Conservation (phyloP, 164 flowering plant genomes). For the Tetracentron sinense region DNA sequence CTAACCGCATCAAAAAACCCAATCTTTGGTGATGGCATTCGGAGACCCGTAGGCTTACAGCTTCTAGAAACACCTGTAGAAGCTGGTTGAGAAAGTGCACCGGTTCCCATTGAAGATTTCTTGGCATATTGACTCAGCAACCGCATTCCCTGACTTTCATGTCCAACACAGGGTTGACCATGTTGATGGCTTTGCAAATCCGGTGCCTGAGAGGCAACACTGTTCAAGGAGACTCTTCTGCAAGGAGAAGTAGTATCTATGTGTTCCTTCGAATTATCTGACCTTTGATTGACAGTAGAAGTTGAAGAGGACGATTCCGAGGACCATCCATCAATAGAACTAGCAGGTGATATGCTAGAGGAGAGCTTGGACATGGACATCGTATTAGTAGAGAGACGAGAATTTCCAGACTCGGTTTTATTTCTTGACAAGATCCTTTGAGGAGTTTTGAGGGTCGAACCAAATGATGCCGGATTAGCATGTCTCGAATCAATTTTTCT, state of each 20-base stretch:
- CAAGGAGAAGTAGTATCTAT: constrained; percentile 21
- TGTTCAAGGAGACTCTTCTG: no score
- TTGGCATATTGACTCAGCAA: constrained; percentile 17
- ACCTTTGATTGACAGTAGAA: constrained; percentile 40
- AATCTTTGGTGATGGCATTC: constrained; percentile 88
- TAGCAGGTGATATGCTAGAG: constrained; percentile 59
- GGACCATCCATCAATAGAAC: constrained; percentile 83
- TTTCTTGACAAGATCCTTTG: constrained; percentile 25
- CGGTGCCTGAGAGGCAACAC: constrained; percentile 18
- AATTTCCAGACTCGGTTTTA: constrained; percentile 27
- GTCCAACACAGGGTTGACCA: constrained; percentile 10
- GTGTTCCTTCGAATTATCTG: constrained; percentile 33
- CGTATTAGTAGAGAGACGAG: constrained; percentile 37
- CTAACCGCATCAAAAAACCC: constrained; percentile 96
- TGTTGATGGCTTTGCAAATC: constrained; percentile 16
- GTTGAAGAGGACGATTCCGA: constrained; percentile 66
- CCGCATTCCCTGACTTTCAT: constrained; percentile 14
- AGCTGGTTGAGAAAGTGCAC: constrained; percentile 26
- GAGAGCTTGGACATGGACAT: constrained; percentile 36
- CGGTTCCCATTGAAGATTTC: constrained; percentile 21
- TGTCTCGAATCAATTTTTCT: constrained; percentile 31
- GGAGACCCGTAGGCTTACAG: constrained; percentile 70
- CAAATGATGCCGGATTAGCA: constrained; percentile 22
- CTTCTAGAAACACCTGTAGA: constrained; percentile 17
- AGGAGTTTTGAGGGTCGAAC: constrained; percentile 28